A percentile compares a stretch with the other conserved stretches of the same genome.
Evolutionary conservation across 768 basidiomycete genomes (phyloP).

Genomic region (Psilocybe cubensis): DNA sequence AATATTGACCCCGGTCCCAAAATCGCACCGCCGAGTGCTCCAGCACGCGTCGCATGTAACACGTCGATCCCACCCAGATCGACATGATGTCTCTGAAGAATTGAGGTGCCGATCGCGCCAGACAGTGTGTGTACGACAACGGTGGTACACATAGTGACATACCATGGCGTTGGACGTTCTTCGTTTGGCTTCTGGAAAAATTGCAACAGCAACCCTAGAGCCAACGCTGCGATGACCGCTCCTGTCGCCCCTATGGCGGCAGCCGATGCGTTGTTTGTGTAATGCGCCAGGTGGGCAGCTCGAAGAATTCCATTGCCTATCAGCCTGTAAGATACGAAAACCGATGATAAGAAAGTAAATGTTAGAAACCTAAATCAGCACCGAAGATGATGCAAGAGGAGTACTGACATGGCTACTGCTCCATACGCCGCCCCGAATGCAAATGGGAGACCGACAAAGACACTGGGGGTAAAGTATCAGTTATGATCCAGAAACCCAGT

Average conservation of each 20-base stretch:
- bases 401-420: neutral
- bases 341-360: too few species aligned
- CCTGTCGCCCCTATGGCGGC: constrained; percentile 28
- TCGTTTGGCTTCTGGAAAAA: constrained; percentile 5
- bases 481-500: neutral
- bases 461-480: neutral
- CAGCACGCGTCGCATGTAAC: constrained; percentile 27
- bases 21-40: constrained; percentile 25
- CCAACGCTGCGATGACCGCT: constrained; percentile 12
- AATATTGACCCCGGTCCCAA: constrained; percentile 20
- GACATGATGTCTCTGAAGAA: constrained; percentile 19
- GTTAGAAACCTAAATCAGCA: too few species aligned
- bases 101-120: constrained; percentile 23
- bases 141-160: constrained; percentile 7
- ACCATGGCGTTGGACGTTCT: constrained; percentile 14
- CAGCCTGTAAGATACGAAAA: constrained; percentile 12
- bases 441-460: neutral
- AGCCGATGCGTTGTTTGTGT: constrained; percentile 18
- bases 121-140: constrained; percentile 16
- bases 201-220: constrained; percentile 8
- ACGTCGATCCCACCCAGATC: constrained; percentile 25
- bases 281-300: constrained; percentile 18
- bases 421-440: neutral
- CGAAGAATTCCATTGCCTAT: constrained; percentile 26
- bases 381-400: too few species aligned